phyloP scores from a whole-genome alignment of 257 asterid species.

The Plantago ovata region DNA sequence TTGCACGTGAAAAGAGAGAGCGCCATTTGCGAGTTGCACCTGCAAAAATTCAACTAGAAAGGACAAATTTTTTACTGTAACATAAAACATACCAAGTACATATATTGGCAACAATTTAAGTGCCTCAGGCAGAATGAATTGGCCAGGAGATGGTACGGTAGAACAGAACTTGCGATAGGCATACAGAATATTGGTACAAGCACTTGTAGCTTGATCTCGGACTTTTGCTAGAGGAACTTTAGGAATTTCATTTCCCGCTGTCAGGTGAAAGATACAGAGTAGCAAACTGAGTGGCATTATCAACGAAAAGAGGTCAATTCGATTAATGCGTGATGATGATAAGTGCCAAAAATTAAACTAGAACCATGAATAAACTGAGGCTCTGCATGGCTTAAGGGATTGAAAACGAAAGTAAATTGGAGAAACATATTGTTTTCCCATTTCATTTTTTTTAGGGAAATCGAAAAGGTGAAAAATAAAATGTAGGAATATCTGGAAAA shows the following conservation, averaged over 20 bases:
- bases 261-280: conserved; percentile 23
- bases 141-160: conserved; percentile 88
- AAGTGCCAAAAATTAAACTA: background rate
- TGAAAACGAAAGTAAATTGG: too few species aligned
- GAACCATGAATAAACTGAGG: too few species aligned
- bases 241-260: conserved; percentile 90
- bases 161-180: conserved; percentile 96
- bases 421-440: too few species aligned
- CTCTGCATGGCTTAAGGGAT: too few species aligned
- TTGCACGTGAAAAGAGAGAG: background rate
- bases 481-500: too few species aligned
- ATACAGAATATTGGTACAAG: conserved; percentile 77
- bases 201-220: conserved; percentile 81
- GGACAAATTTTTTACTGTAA: background rate
- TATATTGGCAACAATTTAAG: conserved; percentile 92
- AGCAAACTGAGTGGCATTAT: conserved; percentile 18
- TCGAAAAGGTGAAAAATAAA: too few species aligned
- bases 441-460: too few species aligned
- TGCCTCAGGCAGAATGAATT: conserved; percentile 94
- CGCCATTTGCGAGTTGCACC: too few species aligned
- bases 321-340: background rate
- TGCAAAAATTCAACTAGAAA: background rate
- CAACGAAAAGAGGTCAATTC: background rate
- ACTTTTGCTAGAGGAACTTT: conserved; percentile 67
- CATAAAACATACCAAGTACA: conserved; percentile 63